A percentile compares a stretch with the other conserved stretches of the same genome.
Conservation (phyloP, 768 basidiomycete species). For the Pleurotus tuoliensis region DNA sequence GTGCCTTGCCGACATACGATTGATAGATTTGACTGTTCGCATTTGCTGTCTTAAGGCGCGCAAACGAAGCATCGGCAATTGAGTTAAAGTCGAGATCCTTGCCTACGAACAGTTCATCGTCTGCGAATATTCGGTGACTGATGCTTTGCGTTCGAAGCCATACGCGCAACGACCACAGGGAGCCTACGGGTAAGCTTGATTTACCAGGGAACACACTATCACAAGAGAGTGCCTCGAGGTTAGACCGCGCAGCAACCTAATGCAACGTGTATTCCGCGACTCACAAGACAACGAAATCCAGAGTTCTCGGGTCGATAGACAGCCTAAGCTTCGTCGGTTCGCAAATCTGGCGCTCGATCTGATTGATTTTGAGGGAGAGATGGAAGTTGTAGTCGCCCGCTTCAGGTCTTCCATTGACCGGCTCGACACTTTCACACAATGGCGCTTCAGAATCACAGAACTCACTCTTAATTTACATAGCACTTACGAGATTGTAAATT, state of each 20-base stretch:
- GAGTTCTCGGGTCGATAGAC: conserved; percentile 45
- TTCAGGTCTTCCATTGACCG: conserved; percentile 32
- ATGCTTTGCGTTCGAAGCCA: conserved; percentile 54
- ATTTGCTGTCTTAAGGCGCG: conserved; percentile 39
- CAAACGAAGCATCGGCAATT: conserved; percentile 55
- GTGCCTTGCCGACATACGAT: conserved; percentile 50
- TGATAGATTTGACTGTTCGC: conserved; percentile 50
- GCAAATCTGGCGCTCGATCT: conserved; percentile 50
- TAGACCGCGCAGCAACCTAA: background rate
- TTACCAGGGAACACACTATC: conserved; percentile 61
- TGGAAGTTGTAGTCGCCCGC: conserved; percentile 49
- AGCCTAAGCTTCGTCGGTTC: conserved; percentile 44
- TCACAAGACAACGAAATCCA: conserved; percentile 65
- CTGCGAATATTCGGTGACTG: conserved; percentile 61
- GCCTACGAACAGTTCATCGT: conserved; percentile 64
- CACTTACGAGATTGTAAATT: conserved; percentile 51
- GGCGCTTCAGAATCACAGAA: background rate
- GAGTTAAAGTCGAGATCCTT: conserved; percentile 61
- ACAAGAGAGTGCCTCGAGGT: background rate
- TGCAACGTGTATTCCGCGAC: conserved; percentile 14
- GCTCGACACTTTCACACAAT: conserved; percentile 36
- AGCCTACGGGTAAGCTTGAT: conserved; percentile 46
- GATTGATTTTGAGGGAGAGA: conserved; percentile 50
- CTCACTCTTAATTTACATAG: background rate
- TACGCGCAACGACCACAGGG: conserved; percentile 54